Base-by-base conservation (phyloP, 441 rosid species). In the Mallotus repandus region DNA sequence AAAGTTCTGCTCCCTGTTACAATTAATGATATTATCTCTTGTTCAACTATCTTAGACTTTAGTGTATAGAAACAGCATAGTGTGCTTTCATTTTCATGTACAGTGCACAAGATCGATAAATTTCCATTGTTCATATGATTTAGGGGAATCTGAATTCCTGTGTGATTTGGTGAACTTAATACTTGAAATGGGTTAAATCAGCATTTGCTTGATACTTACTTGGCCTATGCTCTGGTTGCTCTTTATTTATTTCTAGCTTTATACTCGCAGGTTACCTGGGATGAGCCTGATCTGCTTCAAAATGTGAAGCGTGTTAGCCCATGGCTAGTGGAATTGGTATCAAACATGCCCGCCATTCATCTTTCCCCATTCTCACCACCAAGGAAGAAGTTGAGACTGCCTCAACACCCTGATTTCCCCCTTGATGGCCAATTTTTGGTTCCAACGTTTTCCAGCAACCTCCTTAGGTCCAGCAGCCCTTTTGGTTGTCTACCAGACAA, bases 281-380 rank as follows among this genome's bases (percentile, higher is more conserved):
- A 96, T 70, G 99, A 96, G 75, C 98, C 98, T 0, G 99, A 96
- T 77, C 83, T 95, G 79, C 97, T 92, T 25, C 98, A 93, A 71
- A 91, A 95, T 38, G 98, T 93, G 83, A 93, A 93, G 81, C 88
- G 94, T 10, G 97, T 96, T 32, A 96, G 79, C 81, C 99, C 99
- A 2, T 96, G 99, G 99, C 74, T 88, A 68, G 97, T 91, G 4
- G 99, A 96, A 82, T 74, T 93, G 84, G 99, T 93, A 50, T 84
- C 97, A 0, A 87, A 79, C 78, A 84, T 89, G 57, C 97, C 94
- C 11, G 78, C 88, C 29, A 80, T 93, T 66, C 94, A 88, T 52
- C 78, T 91, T 1, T 76, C 90, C 7, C 83, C 93, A n/a, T 91
- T 88, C 84, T 86, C 97, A 3, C 93, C 97, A 4, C 89, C 91